Evolutionary conservation across 2,329 filamentous ascomycete species (phyloP).

Genomic region (Penicillium expansum): DNA sequence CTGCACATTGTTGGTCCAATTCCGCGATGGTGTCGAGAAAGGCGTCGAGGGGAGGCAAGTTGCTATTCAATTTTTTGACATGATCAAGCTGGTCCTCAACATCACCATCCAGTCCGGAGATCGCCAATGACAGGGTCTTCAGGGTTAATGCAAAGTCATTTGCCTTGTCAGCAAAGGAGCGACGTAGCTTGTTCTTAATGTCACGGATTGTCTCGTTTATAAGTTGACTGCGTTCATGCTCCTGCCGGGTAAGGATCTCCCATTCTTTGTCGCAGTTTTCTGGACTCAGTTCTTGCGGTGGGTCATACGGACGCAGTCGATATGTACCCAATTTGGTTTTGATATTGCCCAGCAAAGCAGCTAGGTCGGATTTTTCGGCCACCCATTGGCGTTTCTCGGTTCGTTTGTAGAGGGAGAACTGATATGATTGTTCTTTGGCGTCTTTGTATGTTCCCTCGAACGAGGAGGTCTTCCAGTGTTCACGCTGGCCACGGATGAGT

Average conservation of each 20-base stretch:
- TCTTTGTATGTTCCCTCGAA: slow-evolving; percentile 92
- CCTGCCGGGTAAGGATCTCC: slow-evolving; percentile 73
- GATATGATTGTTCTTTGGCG: slow-evolving; percentile 78
- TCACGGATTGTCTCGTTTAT: slow-evolving; percentile 99
- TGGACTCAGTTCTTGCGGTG: slow-evolving; percentile 76
- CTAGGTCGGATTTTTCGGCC: slow-evolving; percentile 93
- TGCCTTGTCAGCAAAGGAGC: slow-evolving; percentile 93
- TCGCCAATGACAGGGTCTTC: slow-evolving; percentile 90
- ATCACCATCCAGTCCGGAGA: slow-evolving; percentile 95
- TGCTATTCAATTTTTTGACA: slow-evolving; percentile 79
- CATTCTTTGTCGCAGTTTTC: slow-evolving; percentile 82
- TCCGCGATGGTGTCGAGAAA: slow-evolving; percentile 85
- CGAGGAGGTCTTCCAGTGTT: slow-evolving; percentile 71
- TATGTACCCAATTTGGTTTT: slow-evolving; percentile 98
- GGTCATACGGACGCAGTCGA: slow-evolving; percentile 83
- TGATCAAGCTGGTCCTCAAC: slow-evolving; percentile 91
- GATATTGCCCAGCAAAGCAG: slow-evolving; percentile 92
- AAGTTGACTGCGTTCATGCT: slow-evolving; percentile 83
- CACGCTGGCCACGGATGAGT: slow-evolving; percentile 69
- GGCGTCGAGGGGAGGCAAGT: slow-evolving; percentile 81
- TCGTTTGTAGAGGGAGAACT: slow-evolving; percentile 87
- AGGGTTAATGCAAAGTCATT: slow-evolving; percentile 96
- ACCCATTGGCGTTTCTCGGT: slow-evolving; percentile 94
- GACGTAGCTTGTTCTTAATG: slow-evolving; percentile 92
- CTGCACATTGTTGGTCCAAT: slow-evolving; percentile 83